Evolutionary conservation across 305 asterid genomes (phyloP).

Genomic region (Caryopteris hybrid): DNA sequence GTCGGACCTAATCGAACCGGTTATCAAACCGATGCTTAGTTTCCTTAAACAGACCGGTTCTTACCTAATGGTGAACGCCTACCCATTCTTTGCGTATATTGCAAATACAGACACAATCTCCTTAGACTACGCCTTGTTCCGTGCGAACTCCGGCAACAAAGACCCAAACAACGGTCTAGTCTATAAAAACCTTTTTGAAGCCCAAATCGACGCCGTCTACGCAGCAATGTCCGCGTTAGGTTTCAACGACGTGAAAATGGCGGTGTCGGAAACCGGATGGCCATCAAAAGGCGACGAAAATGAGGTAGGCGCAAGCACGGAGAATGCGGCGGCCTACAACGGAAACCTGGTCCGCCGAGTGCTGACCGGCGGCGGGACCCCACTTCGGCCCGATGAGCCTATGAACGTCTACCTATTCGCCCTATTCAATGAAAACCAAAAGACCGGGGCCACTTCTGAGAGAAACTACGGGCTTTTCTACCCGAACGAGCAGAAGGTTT

Average conservation of each 20-base stretch:
- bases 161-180: constrained; percentile 34
- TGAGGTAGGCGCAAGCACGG: constrained; percentile 27
- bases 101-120: constrained; percentile 36
- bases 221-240: constrained; percentile 35
- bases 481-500: constrained; percentile 36
- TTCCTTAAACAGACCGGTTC: constrained; percentile 29
- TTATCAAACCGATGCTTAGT: constrained; percentile 39
- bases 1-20: constrained; percentile 35
- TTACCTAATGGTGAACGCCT: constrained; percentile 34
- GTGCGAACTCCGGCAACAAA: constrained; percentile 20
- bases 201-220: constrained; percentile 45
- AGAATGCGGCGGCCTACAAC: constrained; percentile 42
- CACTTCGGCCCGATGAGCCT: constrained; percentile 31
- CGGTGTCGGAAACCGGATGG: constrained; percentile 49
- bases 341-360: constrained; percentile 46
- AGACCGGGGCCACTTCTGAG: constrained; percentile 43
- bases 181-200: constrained; percentile 36
- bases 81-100: constrained; percentile 43
- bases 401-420: constrained; percentile 44
- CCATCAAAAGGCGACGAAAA: constrained; percentile 46
- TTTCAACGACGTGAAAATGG: constrained; percentile 26
- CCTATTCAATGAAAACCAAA: constrained; percentile 39
- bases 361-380: constrained; percentile 40
- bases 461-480: constrained; percentile 45
- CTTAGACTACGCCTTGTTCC: constrained; percentile 39